Conservation (phyloP, 2,329 filamentous ascomycete species). For the Cercospora citrullina region DNA sequence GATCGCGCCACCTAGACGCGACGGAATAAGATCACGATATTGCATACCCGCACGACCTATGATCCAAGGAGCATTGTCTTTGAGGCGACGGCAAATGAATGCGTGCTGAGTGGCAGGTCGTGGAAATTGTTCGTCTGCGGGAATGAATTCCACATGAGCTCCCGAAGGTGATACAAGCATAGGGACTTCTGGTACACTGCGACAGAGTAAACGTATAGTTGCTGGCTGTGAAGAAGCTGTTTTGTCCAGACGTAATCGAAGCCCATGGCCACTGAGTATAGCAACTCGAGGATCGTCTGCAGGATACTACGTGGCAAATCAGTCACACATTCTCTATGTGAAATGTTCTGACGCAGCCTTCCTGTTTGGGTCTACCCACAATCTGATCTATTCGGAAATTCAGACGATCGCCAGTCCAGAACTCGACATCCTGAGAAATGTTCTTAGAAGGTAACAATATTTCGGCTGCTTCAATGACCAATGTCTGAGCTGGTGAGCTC, state of each 20-base stretch:
- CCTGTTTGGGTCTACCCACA: not conserved
- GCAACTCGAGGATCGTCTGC: conserved; percentile 20
- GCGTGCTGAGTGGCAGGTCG: conserved; percentile 15
- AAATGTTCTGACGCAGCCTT: not conserved
- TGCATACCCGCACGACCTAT: conserved; percentile 22
- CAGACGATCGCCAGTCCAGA: conserved; percentile 17
- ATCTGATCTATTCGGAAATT: conserved; percentile 23
- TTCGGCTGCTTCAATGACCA: conserved; percentile 18
- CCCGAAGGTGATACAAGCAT: conserved; percentile 17
- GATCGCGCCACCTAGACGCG: conserved; percentile 22
- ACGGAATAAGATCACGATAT: conserved; percentile 21
- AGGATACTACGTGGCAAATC: conserved; percentile 8
- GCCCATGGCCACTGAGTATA: conserved; percentile 17
- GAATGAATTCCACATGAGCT: conserved; percentile 12
- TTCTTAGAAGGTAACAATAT: conserved; percentile 16
- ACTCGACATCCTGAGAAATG: conserved; percentile 21
- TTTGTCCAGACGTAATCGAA: conserved; percentile 14
- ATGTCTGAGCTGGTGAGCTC: not conserved
- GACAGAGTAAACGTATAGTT: conserved; percentile 15
- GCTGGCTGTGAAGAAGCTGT: conserved; percentile 4
- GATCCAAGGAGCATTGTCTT: conserved; percentile 18
- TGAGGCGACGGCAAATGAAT: conserved; percentile 12
- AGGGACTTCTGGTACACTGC: not conserved
- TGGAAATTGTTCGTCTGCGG: conserved; percentile 7
- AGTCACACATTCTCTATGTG: not conserved